Evolutionary conservation across 352 stramenopile genomes (phyloP).

Genomic region (Phytophthora tentaculata): DNA sequence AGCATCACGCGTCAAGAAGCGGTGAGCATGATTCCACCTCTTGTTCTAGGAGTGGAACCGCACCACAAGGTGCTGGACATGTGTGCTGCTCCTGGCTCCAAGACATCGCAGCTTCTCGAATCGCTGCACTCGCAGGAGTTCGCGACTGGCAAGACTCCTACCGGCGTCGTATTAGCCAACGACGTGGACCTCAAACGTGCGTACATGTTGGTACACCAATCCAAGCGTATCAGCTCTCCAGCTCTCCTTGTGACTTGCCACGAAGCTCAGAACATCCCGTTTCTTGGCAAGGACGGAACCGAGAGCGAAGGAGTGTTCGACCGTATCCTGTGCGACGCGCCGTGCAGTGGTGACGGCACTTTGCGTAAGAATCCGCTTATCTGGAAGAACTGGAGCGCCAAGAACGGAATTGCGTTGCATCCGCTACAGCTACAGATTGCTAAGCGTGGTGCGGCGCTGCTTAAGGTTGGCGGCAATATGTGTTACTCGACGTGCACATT

Average conservation of each 20-base stretch:
- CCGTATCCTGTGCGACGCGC: constrained; percentile 98
- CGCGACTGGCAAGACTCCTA: constrained; percentile 78
- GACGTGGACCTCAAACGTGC: constrained; percentile 97
- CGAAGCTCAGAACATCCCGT: constrained; percentile 96
- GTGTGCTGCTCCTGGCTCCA: constrained; percentile 98
- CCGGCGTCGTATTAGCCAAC: constrained; percentile 96
- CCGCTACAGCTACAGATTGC: constrained; percentile 96
- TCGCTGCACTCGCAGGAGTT: constrained; percentile 87
- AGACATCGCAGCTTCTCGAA: constrained; percentile 99
- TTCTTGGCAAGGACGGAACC: constrained; percentile 72
- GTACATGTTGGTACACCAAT: constrained; percentile 99
- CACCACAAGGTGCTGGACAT: constrained; percentile 97
- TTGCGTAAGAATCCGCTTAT: constrained; percentile 98
- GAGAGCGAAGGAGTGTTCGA: constrained; percentile 94
- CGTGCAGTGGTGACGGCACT: constrained; percentile 98
- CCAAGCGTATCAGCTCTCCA: constrained; percentile 95
- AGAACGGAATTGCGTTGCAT: constrained; percentile 93
- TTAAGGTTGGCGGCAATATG: constrained; percentile 94
- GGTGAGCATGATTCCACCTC: constrained; percentile 98
- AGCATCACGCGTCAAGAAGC: constrained; percentile 98
- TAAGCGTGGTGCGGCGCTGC: constrained; percentile 89
- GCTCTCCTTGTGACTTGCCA: constrained; percentile 96
- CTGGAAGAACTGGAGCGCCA: constrained; percentile 94
- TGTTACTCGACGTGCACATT: constrained; percentile 98
- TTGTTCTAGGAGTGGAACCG: constrained; percentile 95